Evolutionary conservation across 352 stramenopile genomes (phyloP).

Genomic region (Phytophthora palmivora): DNA sequence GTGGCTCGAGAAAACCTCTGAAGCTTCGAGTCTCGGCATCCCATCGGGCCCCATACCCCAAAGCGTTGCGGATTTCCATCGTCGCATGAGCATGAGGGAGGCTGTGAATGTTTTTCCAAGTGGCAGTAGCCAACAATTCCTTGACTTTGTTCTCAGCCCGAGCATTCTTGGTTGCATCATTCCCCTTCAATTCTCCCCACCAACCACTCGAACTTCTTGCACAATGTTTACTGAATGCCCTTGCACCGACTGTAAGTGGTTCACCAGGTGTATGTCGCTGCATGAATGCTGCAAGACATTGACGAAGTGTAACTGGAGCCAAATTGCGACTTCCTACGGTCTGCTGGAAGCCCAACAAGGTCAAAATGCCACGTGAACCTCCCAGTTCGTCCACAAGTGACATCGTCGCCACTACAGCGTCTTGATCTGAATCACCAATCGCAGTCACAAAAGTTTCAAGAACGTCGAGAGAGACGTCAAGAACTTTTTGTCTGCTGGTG

Average conservation of each 20-base stretch:
- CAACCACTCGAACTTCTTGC: constrained; percentile 68
- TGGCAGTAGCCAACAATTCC: constrained; percentile 56
- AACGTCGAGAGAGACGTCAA: constrained; percentile 24
- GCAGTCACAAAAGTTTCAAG: constrained; percentile 35
- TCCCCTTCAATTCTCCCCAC: constrained; percentile 69
- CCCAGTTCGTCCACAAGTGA: constrained; percentile 51
- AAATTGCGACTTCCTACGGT: constrained; percentile 63
- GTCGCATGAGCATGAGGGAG: constrained; percentile 72
- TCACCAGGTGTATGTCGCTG: constrained; percentile 44
- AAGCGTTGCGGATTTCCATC: constrained; percentile 73
- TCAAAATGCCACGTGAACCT: constrained; percentile 65
- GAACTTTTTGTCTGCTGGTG: constrained; percentile 38
- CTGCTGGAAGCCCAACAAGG: constrained; percentile 70
- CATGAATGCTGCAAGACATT: constrained; percentile 67
- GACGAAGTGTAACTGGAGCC: constrained; percentile 53
- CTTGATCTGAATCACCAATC: background rate
- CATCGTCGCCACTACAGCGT: constrained; percentile 5
- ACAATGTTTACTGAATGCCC: constrained; percentile 85
- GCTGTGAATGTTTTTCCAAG: constrained; percentile 87
- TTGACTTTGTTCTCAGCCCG: constrained; percentile 55
- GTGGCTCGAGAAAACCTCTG: constrained; percentile 86
- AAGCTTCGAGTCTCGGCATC: constrained; percentile 58
- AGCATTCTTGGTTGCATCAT: constrained; percentile 74
- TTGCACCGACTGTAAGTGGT: constrained; percentile 74
- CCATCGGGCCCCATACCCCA: constrained; percentile 83